Conservation (phyloP, 2,329 filamentous ascomycete genomes). For the Orbilia javanica region DNA sequence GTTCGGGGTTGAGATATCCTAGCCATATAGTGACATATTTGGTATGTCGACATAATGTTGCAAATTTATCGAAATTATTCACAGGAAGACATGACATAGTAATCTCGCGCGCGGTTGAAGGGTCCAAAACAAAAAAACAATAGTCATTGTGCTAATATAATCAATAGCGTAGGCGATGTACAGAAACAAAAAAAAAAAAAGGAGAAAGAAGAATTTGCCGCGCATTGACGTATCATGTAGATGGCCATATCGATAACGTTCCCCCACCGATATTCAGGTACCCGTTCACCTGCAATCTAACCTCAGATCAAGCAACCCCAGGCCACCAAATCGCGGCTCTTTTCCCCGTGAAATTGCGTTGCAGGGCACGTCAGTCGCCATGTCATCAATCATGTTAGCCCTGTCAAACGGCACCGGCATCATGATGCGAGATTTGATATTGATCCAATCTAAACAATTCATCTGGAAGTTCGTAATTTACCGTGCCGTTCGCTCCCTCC, state of each 20-base stretch:
- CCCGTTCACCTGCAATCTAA: slow-evolving; percentile 33
- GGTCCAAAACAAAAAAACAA: not conserved
- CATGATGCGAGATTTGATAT: slow-evolving; percentile 48
- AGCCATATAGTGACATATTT: not conserved
- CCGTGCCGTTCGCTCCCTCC: slow-evolving; percentile 50
- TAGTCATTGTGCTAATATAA: not conserved
- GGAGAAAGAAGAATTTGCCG: not conserved
- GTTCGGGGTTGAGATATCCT: not conserved
- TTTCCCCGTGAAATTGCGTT: slow-evolving; percentile 22
- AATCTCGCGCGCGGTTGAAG: not conserved
- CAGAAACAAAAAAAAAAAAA: not conserved
- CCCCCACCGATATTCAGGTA: slow-evolving; percentile 52
- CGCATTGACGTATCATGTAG: slow-evolving; percentile 16
- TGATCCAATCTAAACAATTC: slow-evolving; percentile 11
- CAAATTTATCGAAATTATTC: not conserved
- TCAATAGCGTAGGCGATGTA: too few species aligned
- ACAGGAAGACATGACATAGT: not conserved
- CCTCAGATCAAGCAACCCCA: slow-evolving; percentile 17
- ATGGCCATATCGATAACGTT: slow-evolving; percentile 29
- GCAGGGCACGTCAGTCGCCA: slow-evolving; percentile 29
- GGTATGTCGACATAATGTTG: not conserved
- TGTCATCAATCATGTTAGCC: slow-evolving; percentile 17
- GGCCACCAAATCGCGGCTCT: slow-evolving; percentile 22
- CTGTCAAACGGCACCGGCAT: slow-evolving; percentile 29
- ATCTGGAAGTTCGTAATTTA: slow-evolving; percentile 51